A percentile compares a stretch with the other conserved stretches of the same genome.
Evolutionary conservation across 1,284 basidiomycete species (phyloP).

Genomic region (Moesziomyces antarcticus): DNA sequence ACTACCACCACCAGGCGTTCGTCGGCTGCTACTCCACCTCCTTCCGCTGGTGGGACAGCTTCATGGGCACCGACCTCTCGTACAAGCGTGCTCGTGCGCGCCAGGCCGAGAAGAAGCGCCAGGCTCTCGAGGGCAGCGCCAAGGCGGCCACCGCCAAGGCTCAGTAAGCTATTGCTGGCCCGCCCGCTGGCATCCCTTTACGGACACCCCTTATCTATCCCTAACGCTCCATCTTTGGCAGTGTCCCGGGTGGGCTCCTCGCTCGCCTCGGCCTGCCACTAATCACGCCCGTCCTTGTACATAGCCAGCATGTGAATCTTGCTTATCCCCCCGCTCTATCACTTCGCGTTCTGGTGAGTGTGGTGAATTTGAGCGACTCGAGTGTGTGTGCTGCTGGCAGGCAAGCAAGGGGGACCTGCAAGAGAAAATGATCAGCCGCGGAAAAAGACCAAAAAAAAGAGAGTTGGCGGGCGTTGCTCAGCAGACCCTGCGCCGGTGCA

Average conservation of each 20-base stretch:
- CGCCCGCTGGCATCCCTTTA: not conserved
- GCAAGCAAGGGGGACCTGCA: no score
- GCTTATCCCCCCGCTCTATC: no score
- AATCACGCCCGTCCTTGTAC: not conserved
- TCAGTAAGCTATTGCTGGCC: conserved; percentile 11
- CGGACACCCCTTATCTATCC: not conserved
- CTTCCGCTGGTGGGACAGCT: conserved; percentile 67
- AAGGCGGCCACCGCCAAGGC: conserved; percentile 17
- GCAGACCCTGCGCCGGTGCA: no score
- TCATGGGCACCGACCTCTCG: conserved; percentile 63
- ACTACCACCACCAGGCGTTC: conserved; percentile 67
- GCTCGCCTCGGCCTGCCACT: no score
- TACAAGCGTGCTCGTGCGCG: conserved; percentile 64
- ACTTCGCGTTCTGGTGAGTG: no score
- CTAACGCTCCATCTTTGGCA: conserved; percentile 3
- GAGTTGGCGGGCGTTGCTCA: no score
- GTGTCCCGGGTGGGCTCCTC: no score
- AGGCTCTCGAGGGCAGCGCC: conserved; percentile 27
- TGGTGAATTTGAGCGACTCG: no score
- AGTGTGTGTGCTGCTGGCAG: no score
- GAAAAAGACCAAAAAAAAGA: no score
- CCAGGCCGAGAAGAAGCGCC: conserved; percentile 61
- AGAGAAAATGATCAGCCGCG: no score
- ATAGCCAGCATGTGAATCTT: no score
- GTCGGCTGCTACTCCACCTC: conserved; percentile 64